Evolutionary conservation across 208 protist genomes (phyloP), one percentile per base, ranked within the genome.

Genomic region (Zelonia costaricensis): DNA sequence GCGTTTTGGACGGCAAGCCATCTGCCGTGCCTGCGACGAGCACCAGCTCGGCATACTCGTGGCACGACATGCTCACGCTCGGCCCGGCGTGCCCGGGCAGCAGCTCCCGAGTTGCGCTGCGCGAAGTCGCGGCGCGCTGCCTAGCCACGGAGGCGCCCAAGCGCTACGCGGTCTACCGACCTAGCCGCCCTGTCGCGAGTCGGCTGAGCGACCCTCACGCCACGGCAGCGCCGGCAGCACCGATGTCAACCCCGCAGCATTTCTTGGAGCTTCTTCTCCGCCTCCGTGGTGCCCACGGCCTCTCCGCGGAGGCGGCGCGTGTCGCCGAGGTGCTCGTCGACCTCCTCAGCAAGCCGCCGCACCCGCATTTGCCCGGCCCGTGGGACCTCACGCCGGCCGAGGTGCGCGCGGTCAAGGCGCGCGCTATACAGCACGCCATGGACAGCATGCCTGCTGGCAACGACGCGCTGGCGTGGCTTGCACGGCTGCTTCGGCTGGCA

Each of bases 301-400:
- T 57, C 10, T 59, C 59, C 0, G 1, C 27, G 1, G 49, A 78
- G 27, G 66, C 58, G 18, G 30, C 36, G 9, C 58, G 64, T 2
- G 55, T 87, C 43, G 72, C 62, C 1, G 47, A 49, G 20, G 23
- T 87, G 18, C 51, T 91, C 31, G 6, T 80, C 0, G 84, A 91
- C n/a, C 54, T 84, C 40, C 66, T 91, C 30, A 47, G 69, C 28
- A 91, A 91, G 35, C 71, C 78, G 0, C 55, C 81, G 8, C 80
- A 88, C 56, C 80, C 84, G 16, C 80, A 74, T 12, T 42, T 69
- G 20, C 58, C 67, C 8, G 51, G 62, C 0, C 33, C 70, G 20
- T 91, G 84, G 84, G 84, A 91, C 56, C 35, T 88, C 18, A 52
- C 61, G 2, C 49, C 20, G 5, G 27, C 58, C 15, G 58, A 65